Conservation (phyloP, 1,284 basidiomycete species). For the Earliella scabrosa region DNA sequence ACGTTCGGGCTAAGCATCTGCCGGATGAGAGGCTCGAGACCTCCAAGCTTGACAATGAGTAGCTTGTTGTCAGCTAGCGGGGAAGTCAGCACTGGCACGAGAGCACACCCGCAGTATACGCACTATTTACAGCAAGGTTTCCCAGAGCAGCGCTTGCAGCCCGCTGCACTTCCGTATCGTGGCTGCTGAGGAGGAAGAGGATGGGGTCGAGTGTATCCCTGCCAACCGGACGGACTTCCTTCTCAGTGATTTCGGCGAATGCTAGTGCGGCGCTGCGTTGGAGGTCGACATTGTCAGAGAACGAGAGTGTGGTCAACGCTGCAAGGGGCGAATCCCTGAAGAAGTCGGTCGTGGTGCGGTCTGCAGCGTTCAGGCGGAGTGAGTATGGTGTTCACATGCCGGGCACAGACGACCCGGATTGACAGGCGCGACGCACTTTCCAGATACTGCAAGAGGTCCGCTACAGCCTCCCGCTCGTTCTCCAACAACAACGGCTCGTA, state of each 20-base stretch:
- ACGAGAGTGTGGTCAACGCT: slow-evolving; percentile 96
- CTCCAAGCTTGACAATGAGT: slow-evolving; percentile 97
- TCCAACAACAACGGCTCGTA: slow-evolving; percentile 96
- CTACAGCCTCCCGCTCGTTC: slow-evolving; percentile 98
- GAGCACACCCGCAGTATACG: slow-evolving; percentile 38
- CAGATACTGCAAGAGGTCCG: slow-evolving; percentile 95
- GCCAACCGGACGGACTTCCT: slow-evolving; percentile 97
- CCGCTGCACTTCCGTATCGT: slow-evolving; percentile 98
- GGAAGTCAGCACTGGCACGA: slow-evolving; percentile 21
- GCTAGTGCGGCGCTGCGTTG: slow-evolving; percentile 98
- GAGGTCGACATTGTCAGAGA: slow-evolving; percentile 99
- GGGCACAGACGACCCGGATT: neutral
- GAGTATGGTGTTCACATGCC: slow-evolving; percentile 7
- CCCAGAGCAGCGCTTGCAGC: slow-evolving; percentile 98
- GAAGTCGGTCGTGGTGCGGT: slow-evolving; percentile 96
- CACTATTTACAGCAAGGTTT: slow-evolving; percentile 98
- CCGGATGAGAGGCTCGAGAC: slow-evolving; percentile 96
- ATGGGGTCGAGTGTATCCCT: slow-evolving; percentile 98
- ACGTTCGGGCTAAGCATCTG: slow-evolving; percentile 99
- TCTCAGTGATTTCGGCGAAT: slow-evolving; percentile 99
- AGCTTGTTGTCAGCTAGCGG: slow-evolving; percentile 95
- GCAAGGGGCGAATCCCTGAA: slow-evolving; percentile 91
- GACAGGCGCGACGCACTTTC: slow-evolving; percentile 74
- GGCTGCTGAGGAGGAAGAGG: slow-evolving; percentile 95
- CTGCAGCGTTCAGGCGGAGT: slow-evolving; percentile 45